These are phyloP conservation scores for Ceratobasidium sp. DNA, from an alignment of 1,284 basidiomycete genomes.

Conservation along the genomic window DNA sequence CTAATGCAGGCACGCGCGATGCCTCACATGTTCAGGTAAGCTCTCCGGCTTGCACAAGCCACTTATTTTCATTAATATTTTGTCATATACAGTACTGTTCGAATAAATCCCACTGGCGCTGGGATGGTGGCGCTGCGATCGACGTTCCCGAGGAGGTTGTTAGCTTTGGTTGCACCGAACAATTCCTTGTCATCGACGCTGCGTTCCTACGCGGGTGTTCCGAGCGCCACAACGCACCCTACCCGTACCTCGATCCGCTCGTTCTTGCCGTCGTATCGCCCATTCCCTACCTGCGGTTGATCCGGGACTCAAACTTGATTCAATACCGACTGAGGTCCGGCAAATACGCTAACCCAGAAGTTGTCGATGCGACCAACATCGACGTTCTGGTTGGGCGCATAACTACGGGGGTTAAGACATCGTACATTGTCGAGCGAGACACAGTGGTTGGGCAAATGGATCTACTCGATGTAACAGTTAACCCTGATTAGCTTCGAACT, in stretches of 20 bases:
- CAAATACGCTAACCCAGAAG: neutral
- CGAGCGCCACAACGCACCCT: neutral
- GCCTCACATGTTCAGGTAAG: constrained; percentile 5
- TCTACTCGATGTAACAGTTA: constrained; percentile 23
- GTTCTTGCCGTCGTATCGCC: constrained; percentile 19
- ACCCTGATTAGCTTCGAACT: no score
- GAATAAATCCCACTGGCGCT: neutral
- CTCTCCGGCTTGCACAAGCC: neutral
- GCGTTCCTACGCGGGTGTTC: neutral
- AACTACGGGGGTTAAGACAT: neutral
- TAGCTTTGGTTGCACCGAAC: neutral
- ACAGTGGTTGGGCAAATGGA: constrained; percentile 25
- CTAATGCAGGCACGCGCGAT: neutral
- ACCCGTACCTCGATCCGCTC: neutral
- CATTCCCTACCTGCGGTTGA: neutral
- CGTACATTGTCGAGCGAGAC: constrained; percentile 11
- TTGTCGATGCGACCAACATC: constrained; percentile 3
- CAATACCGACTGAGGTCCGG: constrained; percentile 10
- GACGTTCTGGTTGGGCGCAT: constrained; percentile 6
- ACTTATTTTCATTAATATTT: neutral
- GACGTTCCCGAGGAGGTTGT: neutral
- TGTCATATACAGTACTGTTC: neutral
- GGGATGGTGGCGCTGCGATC: neutral
- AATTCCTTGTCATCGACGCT: neutral
- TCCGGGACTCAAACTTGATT: neutral